phyloP scores from a whole-genome alignment of 768 basidiomycete species.

The Gymnopilus junonius region DNA sequence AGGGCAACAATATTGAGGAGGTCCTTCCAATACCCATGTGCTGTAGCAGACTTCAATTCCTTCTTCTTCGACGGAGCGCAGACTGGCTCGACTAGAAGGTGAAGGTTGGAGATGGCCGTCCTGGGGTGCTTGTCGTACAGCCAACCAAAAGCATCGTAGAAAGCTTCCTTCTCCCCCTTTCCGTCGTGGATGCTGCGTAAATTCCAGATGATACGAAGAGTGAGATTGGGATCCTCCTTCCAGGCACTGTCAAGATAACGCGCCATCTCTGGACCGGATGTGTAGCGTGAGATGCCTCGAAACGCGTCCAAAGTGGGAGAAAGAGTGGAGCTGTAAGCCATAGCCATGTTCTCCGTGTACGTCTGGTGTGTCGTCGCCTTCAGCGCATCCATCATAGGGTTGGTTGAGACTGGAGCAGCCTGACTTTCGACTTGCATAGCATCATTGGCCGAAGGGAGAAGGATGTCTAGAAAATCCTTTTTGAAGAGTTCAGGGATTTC shows the following conservation, averaged over 20 bases:
- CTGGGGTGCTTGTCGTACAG: constrained; percentile 70
- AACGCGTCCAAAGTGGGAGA: constrained; percentile 64
- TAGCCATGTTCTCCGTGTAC: constrained; percentile 54
- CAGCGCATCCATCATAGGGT: constrained; percentile 63
- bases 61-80: constrained; percentile 40
- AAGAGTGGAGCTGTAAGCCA: constrained; percentile 54
- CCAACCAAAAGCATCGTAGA: constrained; percentile 73
- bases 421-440: constrained; percentile 1
- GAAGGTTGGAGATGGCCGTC: constrained; percentile 68
- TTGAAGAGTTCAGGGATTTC: constrained; percentile 61
- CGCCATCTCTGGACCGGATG: constrained; percentile 29
- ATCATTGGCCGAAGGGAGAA: constrained; percentile 45
- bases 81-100: constrained; percentile 54
- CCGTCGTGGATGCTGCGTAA: constrained; percentile 73
- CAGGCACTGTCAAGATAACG: constrained; percentile 52
- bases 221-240: constrained; percentile 59
- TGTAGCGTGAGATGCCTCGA: constrained; percentile 37
- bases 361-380: constrained; percentile 44
- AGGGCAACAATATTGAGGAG: constrained; percentile 70
- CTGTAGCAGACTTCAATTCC: constrained; percentile 16
- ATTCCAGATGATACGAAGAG: constrained; percentile 71
- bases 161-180: constrained; percentile 60
- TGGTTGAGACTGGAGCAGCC: constrained; percentile 23
- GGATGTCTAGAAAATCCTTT: constrained; percentile 56
- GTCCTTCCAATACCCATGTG: constrained; percentile 80